A percentile compares a stretch with the other conserved stretches of the same genome.
Evolutionary conservation across 2,329 filamentous ascomycete genomes (phyloP).

Genomic region (Trichoderma sp.): DNA sequence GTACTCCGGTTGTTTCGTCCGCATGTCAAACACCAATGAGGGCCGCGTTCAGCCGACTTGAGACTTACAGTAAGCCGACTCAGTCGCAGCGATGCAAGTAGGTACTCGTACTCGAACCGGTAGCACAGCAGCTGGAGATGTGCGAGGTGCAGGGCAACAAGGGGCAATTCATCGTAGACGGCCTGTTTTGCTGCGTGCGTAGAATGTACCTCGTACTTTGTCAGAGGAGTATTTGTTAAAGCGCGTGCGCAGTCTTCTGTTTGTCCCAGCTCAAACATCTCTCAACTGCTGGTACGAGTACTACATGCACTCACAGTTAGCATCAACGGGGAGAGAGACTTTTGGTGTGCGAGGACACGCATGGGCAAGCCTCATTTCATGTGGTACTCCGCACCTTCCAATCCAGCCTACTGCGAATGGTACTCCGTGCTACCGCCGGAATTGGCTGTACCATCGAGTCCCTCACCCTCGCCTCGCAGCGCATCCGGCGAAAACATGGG

Average conservation of each 20-base stretch:
- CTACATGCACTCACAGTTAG: not conserved
- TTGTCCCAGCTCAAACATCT: not conserved
- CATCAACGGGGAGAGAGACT: not conserved
- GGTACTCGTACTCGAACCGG: not conserved
- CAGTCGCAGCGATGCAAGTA: not conserved
- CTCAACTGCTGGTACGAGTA: not conserved
- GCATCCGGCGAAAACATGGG: slow-evolving; percentile 16
- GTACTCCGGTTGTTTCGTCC: not conserved
- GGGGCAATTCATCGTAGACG: not conserved
- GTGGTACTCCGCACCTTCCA: slow-evolving; percentile 5
- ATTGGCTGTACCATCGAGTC: not conserved
- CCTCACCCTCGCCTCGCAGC: not conserved
- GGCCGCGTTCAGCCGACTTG: slow-evolving; percentile 3
- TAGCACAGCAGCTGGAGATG: not conserved
- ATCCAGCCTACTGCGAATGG: not conserved
- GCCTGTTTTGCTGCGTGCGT: not conserved
- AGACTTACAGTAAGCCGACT: slow-evolving; percentile 4
- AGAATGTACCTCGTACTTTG: not conserved
- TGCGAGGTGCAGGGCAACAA: not conserved
- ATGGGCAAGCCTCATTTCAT: slow-evolving; percentile 3
- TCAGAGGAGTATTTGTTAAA: not conserved
- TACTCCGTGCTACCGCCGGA: not conserved
- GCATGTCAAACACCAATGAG: not conserved
- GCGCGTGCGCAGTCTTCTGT: not conserved
- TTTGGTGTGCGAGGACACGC: not conserved